A percentile compares a stretch with the other conserved stretches of the same genome.
Evolutionary conservation across 2,329 filamentous ascomycete species (phyloP).

Genomic region (Fusarium sp.): DNA sequence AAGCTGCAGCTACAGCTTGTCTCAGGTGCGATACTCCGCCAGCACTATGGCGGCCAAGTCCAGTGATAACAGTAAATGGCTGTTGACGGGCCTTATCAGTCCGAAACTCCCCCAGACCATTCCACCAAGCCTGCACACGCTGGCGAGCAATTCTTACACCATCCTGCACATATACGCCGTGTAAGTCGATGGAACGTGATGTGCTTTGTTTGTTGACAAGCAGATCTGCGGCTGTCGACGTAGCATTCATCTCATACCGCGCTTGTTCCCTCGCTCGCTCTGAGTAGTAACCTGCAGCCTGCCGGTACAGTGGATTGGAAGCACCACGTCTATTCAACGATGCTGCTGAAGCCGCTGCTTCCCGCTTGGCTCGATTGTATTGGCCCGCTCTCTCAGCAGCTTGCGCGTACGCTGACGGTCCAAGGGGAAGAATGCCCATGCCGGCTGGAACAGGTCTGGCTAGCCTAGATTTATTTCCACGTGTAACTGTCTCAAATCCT

Average conservation of each 20-base stretch:
- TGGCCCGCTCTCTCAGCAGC: slow-evolving; percentile 46
- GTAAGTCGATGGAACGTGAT: slow-evolving; percentile 75
- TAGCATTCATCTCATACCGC: slow-evolving; percentile 66
- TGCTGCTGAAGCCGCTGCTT: slow-evolving; percentile 53
- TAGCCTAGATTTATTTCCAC: slow-evolving; percentile 25
- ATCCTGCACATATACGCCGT: slow-evolving; percentile 84
- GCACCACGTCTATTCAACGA: slow-evolving; percentile 62
- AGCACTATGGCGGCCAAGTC: slow-evolving; percentile 80
- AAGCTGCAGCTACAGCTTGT: slow-evolving; percentile 79
- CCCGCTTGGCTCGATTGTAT: slow-evolving; percentile 48
- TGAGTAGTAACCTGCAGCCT: slow-evolving; percentile 80
- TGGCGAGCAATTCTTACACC: slow-evolving; percentile 81
- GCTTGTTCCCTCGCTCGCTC: slow-evolving; percentile 75
- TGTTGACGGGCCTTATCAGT: slow-evolving; percentile 60
- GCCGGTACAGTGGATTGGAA: slow-evolving; percentile 79
- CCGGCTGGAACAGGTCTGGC: slow-evolving; percentile 7
- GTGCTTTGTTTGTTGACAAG: slow-evolving; percentile 77
- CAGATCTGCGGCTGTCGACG: slow-evolving; percentile 74
- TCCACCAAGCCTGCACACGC: slow-evolving; percentile 81
- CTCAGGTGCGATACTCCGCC: slow-evolving; percentile 81
- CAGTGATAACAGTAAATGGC: slow-evolving; percentile 82
- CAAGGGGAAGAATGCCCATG: slow-evolving; percentile 1
- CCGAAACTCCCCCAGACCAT: slow-evolving; percentile 72
- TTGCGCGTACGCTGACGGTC: slow-evolving; percentile 43
- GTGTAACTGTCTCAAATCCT: slow-evolving; percentile 37